A percentile compares a stretch with the other conserved stretches of the same genome.
Conservation (phyloP, 805 yeast species). For the Saccharomycopsis sp. region DNA sequence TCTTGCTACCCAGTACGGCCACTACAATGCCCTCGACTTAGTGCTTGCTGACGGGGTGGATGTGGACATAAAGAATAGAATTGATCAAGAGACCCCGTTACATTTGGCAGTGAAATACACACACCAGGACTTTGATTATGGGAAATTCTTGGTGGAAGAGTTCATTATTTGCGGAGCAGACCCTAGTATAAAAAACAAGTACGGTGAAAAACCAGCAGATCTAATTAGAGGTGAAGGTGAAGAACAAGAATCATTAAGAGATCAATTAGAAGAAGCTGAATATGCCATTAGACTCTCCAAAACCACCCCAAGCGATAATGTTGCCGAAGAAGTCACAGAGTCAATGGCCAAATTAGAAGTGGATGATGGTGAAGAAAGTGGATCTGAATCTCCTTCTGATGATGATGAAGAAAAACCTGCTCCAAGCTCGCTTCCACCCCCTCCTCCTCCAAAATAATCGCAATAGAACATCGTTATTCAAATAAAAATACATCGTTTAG, state of each 20-base stretch:
- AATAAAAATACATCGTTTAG: too few species aligned
- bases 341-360: conserved; percentile 7
- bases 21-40: conserved; percentile 75
- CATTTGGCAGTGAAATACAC: conserved; percentile 78
- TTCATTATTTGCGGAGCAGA: conserved; percentile 89
- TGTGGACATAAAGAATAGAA: conserved; percentile 64
- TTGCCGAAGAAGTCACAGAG: neutral
- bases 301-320: neutral
- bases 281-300: conserved; percentile 36
- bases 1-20: conserved; percentile 70
- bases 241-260: conserved; percentile 45
- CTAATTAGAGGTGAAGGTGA: conserved; percentile 36
- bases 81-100: conserved; percentile 80
- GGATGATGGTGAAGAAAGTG: conserved; percentile 31
- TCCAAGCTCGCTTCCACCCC: conserved; percentile 5
- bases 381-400: conserved; percentile 18
- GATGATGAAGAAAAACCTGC: conserved; percentile 8
- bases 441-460: conserved; percentile 6
- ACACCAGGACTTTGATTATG: conserved; percentile 75
- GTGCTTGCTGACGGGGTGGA: conserved; percentile 87
- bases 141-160: conserved; percentile 64
- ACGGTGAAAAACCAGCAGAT: conserved; percentile 68
- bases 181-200: conserved; percentile 47
- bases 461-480: too few species aligned
- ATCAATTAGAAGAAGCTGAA: conserved; percentile 73